Percentiles rank a stretch among this genome's conserved stretches.
Evolutionary conservation across 257 asterid species (phyloP).

Genomic region (Solanum pennellii): DNA sequence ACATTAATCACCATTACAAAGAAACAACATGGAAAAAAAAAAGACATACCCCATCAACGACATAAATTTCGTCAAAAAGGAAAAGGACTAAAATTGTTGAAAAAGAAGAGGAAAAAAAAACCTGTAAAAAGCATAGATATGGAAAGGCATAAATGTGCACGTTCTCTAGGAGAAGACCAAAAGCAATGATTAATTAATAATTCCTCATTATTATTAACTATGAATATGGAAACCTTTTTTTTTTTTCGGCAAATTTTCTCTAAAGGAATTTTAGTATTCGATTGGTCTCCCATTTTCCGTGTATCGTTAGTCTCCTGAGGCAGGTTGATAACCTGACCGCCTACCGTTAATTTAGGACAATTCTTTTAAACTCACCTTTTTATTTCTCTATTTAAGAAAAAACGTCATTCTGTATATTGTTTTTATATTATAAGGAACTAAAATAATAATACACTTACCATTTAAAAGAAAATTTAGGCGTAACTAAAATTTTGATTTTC

Average conservation of each 20-base stretch:
- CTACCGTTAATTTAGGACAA: slow-evolving; percentile 34
- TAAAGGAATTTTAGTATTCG: not conserved
- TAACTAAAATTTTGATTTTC: no score
- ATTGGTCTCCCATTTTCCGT: slow-evolving; percentile 25
- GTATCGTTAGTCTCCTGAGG: slow-evolving; percentile 31
- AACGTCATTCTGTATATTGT: no score
- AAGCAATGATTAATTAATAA: not conserved
- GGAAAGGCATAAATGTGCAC: not conserved
- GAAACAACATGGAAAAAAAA: not conserved
- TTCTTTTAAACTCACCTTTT: not conserved
- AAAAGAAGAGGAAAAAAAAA: not conserved
- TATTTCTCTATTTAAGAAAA: not conserved
- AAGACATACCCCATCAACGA: not conserved
- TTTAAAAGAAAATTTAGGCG: not conserved
- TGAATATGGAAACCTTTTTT: not conserved
- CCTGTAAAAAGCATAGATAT: not conserved
- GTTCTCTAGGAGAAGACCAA: slow-evolving; percentile 1
- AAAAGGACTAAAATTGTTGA: not conserved
- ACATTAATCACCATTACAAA: not conserved
- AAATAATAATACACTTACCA: not conserved
- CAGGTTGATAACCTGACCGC: slow-evolving; percentile 18
- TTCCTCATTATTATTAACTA: not conserved
- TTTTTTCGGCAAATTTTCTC: not conserved
- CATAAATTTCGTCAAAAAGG: not conserved
- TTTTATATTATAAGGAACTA: no score